Evolutionary conservation across 139 green algal species (phyloP), one percentile per base, ranked within the genome.

Genomic region (Tetraselmis chui): DNA sequence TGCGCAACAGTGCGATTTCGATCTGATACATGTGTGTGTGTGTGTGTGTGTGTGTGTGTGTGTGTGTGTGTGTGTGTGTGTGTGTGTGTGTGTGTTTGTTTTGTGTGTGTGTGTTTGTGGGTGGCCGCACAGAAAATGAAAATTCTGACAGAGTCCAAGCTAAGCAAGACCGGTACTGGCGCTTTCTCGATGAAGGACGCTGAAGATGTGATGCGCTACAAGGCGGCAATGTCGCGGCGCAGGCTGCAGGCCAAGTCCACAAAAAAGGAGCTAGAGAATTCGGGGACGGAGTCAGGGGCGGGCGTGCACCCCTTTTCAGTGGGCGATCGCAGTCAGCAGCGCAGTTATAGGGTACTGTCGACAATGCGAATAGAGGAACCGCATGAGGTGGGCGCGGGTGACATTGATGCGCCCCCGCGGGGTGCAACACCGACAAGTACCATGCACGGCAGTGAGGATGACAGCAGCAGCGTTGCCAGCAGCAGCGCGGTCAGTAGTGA

Each of bases 111-210:
- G n/a, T n/a, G n/a, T n/a, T n/a, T n/a, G n/a, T n/a, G n/a, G n/a
- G n/a, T n/a, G n/a, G n/a, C n/a, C n/a, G n/a, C n/a, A 67, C 45
- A 67, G 45, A 67, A 67, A 67, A 67, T 67, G 45, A 67, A 67
- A 18, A 67, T 67, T 18, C 18, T 67, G 45, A 67, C 45, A 5
- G 45, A 67, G 45, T 5, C 11, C 45, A 67, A 18, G 11, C 45
- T 67, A 18, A 18, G 45, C 18, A 18, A 5, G 11, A 67, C 5
- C 45, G 18, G 18, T 18, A 5, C 5, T 5, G 45, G 45, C 45
- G 45, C 45, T 5, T 67, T 67, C 45, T 67, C 45, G 11, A 67
- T 67, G 11, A 67, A 67, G 18, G 45, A 5, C 5, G 45, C 45
- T 18, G 45, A 67, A 67, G 45, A 67, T 67, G 45, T 67, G 11